phyloP scores from a whole-genome alignment of 768 basidiomycete species.

The Pulveroboletus frians region DNA sequence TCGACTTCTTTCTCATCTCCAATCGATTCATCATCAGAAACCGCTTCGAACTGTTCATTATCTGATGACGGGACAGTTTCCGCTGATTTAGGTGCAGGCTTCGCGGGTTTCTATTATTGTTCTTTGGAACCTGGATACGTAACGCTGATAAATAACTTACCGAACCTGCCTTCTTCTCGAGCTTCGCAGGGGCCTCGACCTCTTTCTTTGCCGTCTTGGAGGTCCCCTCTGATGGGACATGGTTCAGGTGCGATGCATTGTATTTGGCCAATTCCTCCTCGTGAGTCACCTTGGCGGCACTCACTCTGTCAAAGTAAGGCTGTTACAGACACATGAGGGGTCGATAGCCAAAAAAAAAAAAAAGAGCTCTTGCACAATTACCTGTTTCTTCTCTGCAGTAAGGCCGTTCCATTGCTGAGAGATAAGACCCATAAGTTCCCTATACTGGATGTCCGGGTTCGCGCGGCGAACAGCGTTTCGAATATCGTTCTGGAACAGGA shows the following conservation, averaged over 20 bases:
- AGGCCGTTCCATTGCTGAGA: slow-evolving; percentile 71
- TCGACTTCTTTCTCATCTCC: slow-evolving; percentile 24
- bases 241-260: slow-evolving; percentile 48
- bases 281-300: slow-evolving; percentile 59
- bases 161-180: slow-evolving; percentile 20
- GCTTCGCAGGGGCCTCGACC: slow-evolving; percentile 27
- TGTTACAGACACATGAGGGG: slow-evolving; percentile 5
- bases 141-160: slow-evolving; percentile 17
- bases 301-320: slow-evolving; percentile 39
- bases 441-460: slow-evolving; percentile 60
- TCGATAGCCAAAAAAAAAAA: neutral
- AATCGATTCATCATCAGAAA: slow-evolving; percentile 19
- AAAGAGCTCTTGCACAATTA: slow-evolving; percentile 34
- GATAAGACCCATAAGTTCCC: slow-evolving; percentile 69
- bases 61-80: slow-evolving; percentile 24
- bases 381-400: slow-evolving; percentile 65
- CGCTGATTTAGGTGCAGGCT: slow-evolving; percentile 23
- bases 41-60: slow-evolving; percentile 29
- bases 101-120: slow-evolving; percentile 20
- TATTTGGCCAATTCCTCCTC: slow-evolving; percentile 60
- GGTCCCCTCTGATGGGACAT: slow-evolving; percentile 42
- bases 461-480: slow-evolving; percentile 65
- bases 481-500: slow-evolving; percentile 90
- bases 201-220: slow-evolving; percentile 30
- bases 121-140: slow-evolving; percentile 13